Conservation (phyloP, 139 green algal genomes). For the Picochlorum costavermella region DNA sequence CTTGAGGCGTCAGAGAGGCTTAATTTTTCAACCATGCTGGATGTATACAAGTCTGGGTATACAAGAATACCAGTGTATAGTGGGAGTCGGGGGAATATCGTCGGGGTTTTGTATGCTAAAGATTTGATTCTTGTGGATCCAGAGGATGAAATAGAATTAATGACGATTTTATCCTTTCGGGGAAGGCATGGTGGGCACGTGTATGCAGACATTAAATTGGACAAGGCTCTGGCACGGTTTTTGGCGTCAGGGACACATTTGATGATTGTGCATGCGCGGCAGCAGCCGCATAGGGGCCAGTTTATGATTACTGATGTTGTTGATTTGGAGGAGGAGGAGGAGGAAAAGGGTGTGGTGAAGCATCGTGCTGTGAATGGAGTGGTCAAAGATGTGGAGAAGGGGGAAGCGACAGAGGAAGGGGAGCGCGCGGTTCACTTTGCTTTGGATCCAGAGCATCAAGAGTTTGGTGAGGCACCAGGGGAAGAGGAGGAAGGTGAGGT, state of each 20-base stretch:
- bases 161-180: slow-evolving; percentile 48
- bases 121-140: slow-evolving; percentile 68
- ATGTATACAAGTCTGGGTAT: slow-evolving; percentile 45
- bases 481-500: slow-evolving; percentile 4
- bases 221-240: slow-evolving; percentile 42
- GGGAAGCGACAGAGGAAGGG: not conserved
- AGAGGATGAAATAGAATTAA: slow-evolving; percentile 58
- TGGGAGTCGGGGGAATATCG: slow-evolving; percentile 36
- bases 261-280: slow-evolving; percentile 31
- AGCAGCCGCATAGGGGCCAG: too few relatives aligned
- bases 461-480: not conserved
- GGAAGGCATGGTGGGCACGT: slow-evolving; percentile 17
- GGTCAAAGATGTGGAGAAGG: not conserved
- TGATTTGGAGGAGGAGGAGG: not conserved
- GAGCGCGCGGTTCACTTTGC: not conserved
- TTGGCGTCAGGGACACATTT: slow-evolving; percentile 34
- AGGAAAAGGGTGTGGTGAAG: not conserved
- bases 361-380: not conserved
- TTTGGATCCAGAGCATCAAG: slow-evolving; percentile 6
- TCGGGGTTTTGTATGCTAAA: slow-evolving; percentile 59
- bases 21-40: slow-evolving; percentile 38
- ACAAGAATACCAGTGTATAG: slow-evolving; percentile 56
- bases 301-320: not conserved
- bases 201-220: slow-evolving; percentile 37
- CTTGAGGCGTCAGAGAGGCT: slow-evolving; percentile 45